Evolutionary conservation across 352 stramenopile species (phyloP).

Genomic region (Phytophthora hybrid): DNA sequence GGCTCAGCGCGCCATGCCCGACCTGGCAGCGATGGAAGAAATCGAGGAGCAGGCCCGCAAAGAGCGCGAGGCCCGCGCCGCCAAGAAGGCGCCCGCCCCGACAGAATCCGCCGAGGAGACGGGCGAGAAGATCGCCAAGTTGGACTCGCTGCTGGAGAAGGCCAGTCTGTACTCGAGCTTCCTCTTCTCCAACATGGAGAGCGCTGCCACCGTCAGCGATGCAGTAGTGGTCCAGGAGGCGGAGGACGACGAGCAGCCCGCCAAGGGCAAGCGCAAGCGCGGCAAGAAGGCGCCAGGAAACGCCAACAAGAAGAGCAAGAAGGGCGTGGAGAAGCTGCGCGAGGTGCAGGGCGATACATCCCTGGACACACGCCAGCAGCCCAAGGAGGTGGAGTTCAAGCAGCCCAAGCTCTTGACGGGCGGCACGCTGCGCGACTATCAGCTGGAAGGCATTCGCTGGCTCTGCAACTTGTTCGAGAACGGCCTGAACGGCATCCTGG

Average conservation of each 20-base stretch:
- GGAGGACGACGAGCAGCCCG: conserved; percentile 17
- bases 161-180: conserved; percentile 90
- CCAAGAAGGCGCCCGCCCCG: conserved; percentile 14
- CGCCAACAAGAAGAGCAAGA: conserved; percentile 44
- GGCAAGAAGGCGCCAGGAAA: conserved; percentile 21
- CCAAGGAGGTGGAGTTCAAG: conserved; percentile 53
- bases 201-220: conserved; percentile 51
- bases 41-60: conserved; percentile 61
- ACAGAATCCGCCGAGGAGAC: conserved; percentile 48
- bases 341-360: conserved; percentile 65
- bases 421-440: conserved; percentile 93
- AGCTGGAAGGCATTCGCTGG: conserved; percentile 97
- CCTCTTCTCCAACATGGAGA: conserved; percentile 88
- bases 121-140: conserved; percentile 78
- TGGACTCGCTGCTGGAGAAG: conserved; percentile 90
- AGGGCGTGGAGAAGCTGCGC: conserved; percentile 77
- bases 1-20: conserved; percentile 38
- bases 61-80: conserved; percentile 29
- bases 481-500: conserved; percentile 93
- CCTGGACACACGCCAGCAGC: conserved; percentile 52
- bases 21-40: conserved; percentile 84
- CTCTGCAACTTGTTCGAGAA: conserved; percentile 98
- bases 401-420: conserved; percentile 85
- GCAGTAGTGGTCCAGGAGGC: background rate
- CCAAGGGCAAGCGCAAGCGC: conserved; percentile 61